phyloP scores from a whole-genome alignment of 2,329 filamentous ascomycete species.

The Xylaria sp. region DNA sequence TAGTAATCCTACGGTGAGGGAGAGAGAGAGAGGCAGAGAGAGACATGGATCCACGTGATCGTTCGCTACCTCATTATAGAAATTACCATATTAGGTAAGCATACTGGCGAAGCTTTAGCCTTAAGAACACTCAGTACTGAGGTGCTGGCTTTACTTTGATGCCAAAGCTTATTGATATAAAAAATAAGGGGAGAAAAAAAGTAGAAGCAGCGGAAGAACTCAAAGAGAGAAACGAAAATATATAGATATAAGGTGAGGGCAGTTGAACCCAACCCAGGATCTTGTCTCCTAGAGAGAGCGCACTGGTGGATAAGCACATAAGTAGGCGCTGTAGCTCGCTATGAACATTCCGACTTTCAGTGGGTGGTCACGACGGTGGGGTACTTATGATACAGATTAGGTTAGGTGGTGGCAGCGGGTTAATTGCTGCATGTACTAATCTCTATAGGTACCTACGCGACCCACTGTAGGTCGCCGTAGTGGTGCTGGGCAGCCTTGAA shows the following conservation, averaged over 20 bases:
- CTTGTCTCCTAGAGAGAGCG: too few species aligned
- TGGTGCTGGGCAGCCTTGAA: neutral
- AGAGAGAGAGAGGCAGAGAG: too few species aligned
- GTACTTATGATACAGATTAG: neutral
- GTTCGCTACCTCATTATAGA: neutral
- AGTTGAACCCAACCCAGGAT: too few species aligned
- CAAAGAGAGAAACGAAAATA: too few species aligned
- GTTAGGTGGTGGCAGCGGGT: constrained; percentile 2
- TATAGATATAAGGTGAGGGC: too few species aligned
- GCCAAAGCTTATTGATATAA: too few species aligned
- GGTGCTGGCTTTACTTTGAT: neutral
- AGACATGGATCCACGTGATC: constrained; percentile 17
- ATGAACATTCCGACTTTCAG: neutral
- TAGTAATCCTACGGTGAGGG: too few species aligned
- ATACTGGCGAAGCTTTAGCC: neutral
- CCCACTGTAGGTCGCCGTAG: neutral
- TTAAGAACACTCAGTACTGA: neutral
- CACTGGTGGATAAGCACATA: neutral
- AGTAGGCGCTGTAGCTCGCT: too few species aligned
- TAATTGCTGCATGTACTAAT: constrained; percentile 20
- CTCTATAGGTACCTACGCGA: neutral
- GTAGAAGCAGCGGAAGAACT: too few species aligned
- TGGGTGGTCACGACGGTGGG: neutral
- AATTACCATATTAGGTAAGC: constrained; percentile 18
- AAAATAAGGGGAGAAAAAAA: neutral